Evolutionary conservation across 1,284 basidiomycete genomes (phyloP), one percentile per base, ranked within the genome.

Genomic region (Cutaneotrichosporon mucoides): DNA sequence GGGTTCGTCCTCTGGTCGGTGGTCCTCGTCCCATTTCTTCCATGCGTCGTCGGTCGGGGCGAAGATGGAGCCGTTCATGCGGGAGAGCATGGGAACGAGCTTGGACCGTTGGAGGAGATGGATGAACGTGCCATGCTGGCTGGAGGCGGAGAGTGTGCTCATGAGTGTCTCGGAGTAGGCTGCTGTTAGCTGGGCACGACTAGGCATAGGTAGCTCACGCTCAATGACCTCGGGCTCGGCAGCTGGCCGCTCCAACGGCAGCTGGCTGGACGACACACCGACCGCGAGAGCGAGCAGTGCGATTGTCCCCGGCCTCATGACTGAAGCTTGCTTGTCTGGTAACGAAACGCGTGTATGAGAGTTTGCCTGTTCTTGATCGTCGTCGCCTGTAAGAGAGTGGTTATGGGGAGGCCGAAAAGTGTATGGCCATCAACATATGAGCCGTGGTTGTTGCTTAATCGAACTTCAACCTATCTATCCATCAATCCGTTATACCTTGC

Each of bases 31-130:
- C 76, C 76, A 77, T 75, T 61, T 62, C 37, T 63, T 80, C 71
- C 95, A 87, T 11, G 94, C 94, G 61, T 90, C 85, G 77, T 99
- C 93, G 13, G 91, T 97, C 0, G 96, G 96, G 1, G 96, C 96
- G 69, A 97, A 96, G 53, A 99, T 76, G 12, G 95, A 96, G 70
- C 84, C 84, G 42, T 83, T 86, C 55, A 99, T 85, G 64, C 82
- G 84, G 73, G 95, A 96, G 65, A 99, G 82, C 8, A 91, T 91
- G 0, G 96, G 96, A 50, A 99, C 86, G 59, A 98, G 86, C 60
- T 88, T 87, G 3, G 94, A 85, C 10, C 86, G 84, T 76, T 97
- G 93, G 7, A 99, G 82, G 7, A 98, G 84, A 45, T 79, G 79
- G 11, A 99, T 79, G 34, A 99, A 82, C 46, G 86, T 87, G 1